Evolutionary conservation across 2,329 filamentous ascomycete species (phyloP).

Genomic region (Capronia epimyces): DNA sequence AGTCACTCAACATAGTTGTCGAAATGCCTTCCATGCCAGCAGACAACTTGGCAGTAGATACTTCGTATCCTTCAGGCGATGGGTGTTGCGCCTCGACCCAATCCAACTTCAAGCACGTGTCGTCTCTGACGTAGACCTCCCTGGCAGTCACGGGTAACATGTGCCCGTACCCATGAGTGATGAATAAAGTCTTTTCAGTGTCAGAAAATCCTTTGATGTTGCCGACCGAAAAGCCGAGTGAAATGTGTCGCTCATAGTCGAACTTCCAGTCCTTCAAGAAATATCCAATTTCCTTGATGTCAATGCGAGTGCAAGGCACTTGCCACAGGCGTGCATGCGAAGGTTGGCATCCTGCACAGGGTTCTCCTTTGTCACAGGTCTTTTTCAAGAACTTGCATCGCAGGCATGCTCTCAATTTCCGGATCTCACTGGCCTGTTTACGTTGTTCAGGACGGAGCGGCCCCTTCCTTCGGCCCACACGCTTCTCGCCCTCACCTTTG

Average conservation of each 20-base stretch:
- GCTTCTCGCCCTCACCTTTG: constrained; percentile 88
- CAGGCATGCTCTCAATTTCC: constrained; percentile 87
- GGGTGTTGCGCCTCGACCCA: constrained; percentile 81
- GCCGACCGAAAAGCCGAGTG: constrained; percentile 79
- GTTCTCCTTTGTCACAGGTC: constrained; percentile 96
- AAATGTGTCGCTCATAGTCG: constrained; percentile 87
- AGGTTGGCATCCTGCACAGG: constrained; percentile 89
- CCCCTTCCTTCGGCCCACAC: constrained; percentile 82
- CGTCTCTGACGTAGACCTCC: constrained; percentile 86
- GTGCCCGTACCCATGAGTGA: constrained; percentile 94
- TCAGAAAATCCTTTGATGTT: constrained; percentile 83
- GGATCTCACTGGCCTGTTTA: constrained; percentile 93
- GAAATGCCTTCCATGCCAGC: constrained; percentile 86
- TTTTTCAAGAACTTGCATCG: constrained; percentile 99
- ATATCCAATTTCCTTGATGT: constrained; percentile 96
- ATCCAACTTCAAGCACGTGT: constrained; percentile 86
- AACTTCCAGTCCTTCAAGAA: constrained; percentile 99
- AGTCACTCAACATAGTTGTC: constrained; percentile 73
- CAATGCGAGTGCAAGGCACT: constrained; percentile 93
- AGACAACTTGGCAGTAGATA: constrained; percentile 81
- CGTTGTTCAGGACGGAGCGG: constrained; percentile 88
- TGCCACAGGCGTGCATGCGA: constrained; percentile 95
- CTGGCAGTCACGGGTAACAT: constrained; percentile 88
- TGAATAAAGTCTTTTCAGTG: constrained; percentile 67
- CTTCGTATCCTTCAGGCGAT: constrained; percentile 68